phyloP scores from a whole-genome alignment of 2,329 filamentous ascomycete genomes.

The Diaporthe ampelina region DNA sequence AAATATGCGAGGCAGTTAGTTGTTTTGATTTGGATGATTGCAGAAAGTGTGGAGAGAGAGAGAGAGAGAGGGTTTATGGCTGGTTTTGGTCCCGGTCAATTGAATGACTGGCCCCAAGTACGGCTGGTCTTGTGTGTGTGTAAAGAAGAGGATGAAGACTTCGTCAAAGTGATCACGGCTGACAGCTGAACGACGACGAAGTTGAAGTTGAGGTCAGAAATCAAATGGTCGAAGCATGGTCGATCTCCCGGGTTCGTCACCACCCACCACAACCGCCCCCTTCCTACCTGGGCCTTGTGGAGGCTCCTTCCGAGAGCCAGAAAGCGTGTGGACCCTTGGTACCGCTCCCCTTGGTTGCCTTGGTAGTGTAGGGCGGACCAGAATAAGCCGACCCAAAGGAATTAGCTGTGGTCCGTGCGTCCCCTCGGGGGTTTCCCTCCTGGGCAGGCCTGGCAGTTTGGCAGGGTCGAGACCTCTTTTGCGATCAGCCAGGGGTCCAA shows the following conservation, averaged over 20 bases:
- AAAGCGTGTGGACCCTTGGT: conserved; percentile 26
- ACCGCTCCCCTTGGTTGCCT: background rate
- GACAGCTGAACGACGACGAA: background rate
- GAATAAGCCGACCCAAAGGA: conserved; percentile 8
- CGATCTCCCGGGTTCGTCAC: conserved; percentile 7
- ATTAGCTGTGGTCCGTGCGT: conserved; percentile 35
- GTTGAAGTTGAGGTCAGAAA: background rate
- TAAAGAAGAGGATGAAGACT: background rate
- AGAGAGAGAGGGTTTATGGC: background rate
- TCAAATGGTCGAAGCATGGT: background rate
- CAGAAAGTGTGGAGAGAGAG: background rate
- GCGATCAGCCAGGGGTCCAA: conserved; percentile 22
- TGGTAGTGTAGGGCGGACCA: background rate
- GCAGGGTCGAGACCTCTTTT: conserved; percentile 23
- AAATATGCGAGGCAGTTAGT: background rate
- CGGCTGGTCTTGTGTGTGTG: background rate
- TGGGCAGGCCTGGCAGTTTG: background rate
- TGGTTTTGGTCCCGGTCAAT: background rate
- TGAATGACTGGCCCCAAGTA: too few relatives aligned
- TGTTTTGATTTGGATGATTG: background rate
- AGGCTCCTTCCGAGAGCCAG: conserved; percentile 21
- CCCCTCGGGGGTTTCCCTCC: background rate
- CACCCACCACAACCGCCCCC: background rate
- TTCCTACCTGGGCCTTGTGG: background rate
- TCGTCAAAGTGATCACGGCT: too few relatives aligned